These are phyloP conservation scores for Trichophyton rubrum DNA, from an alignment of 2,329 filamentous ascomycete genomes.

Conservation along the genomic window DNA sequence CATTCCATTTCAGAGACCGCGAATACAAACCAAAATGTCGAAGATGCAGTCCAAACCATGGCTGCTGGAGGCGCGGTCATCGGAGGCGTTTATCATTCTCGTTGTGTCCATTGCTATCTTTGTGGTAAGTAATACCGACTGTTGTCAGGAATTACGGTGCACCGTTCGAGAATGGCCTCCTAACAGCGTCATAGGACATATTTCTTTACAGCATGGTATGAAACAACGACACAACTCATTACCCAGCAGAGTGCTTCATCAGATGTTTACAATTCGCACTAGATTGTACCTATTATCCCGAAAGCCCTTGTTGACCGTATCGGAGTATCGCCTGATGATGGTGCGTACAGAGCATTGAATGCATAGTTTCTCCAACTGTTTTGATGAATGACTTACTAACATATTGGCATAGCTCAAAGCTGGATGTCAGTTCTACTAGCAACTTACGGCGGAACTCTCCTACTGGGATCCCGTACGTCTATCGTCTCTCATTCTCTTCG, in stretches of 20 bases:
- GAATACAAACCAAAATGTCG: not conserved
- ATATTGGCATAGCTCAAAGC: not conserved
- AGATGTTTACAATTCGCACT: not conserved
- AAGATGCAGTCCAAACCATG: not conserved
- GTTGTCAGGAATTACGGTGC: not conserved
- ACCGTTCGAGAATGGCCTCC: not conserved
- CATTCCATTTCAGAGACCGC: not conserved
- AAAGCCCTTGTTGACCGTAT: conserved; percentile 49
- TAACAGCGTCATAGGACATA: not conserved
- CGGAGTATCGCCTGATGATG: conserved; percentile 19
- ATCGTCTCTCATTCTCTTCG: not conserved
- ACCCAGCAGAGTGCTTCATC: not conserved
- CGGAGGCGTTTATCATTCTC: not conserved
- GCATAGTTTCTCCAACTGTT: not conserved
- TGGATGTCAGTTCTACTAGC: conserved; percentile 54
- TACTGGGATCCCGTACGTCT: conserved; percentile 42
- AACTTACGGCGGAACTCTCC: conserved; percentile 55
- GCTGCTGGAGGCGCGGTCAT: not conserved
- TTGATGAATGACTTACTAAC: not conserved
- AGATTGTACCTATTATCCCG: conserved; percentile 58
- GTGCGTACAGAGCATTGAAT: not conserved
- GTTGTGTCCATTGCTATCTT: conserved; percentile 1
- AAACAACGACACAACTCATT: not conserved
- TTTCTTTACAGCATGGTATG: not conserved
- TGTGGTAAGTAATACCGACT: not conserved